Evolutionary conservation across 1,284 basidiomycete species (phyloP).

Genomic region (Sanghuangporus sanghuang): DNA sequence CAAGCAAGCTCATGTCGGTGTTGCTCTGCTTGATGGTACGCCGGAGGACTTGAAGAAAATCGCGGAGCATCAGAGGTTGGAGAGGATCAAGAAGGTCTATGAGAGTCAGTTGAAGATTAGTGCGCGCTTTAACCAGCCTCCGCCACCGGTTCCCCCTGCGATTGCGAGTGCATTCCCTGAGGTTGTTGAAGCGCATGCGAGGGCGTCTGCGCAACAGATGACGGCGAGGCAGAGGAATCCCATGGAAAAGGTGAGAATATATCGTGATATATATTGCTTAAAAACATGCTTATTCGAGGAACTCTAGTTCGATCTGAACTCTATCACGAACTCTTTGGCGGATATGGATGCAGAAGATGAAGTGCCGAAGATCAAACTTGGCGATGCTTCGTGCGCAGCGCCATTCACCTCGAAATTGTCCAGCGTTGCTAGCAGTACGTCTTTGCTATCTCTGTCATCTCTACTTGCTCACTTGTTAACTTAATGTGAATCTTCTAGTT

Average conservation of each 20-base stretch:
- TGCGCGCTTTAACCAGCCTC: conserved; percentile 83
- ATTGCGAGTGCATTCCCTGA: conserved; percentile 85
- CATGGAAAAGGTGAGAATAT: conserved; percentile 76
- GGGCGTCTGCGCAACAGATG: conserved; percentile 60
- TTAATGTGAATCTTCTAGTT: conserved; percentile 42
- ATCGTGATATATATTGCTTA: neutral
- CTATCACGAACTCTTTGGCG: conserved; percentile 86
- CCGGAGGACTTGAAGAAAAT: conserved; percentile 89
- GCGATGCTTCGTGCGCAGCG: conserved; percentile 93
- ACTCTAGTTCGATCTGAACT: conserved; percentile 75
- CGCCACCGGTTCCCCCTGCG: conserved; percentile 82
- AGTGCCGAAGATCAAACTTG: conserved; percentile 93
- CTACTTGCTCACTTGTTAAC: neutral
- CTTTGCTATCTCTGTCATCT: neutral
- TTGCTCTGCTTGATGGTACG: conserved; percentile 88
- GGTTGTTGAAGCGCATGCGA: conserved; percentile 84
- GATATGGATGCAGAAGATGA: conserved; percentile 92
- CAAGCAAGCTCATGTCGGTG: conserved; percentile 93
- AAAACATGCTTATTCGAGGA: neutral
- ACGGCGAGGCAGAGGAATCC: conserved; percentile 76
- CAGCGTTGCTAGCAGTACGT: conserved; percentile 84
- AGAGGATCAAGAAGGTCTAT: conserved; percentile 92
- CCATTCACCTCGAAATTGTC: conserved; percentile 95
- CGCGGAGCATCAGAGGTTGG: conserved; percentile 83
- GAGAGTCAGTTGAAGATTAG: conserved; percentile 90